Evolutionary conservation across 768 basidiomycete species (phyloP).

Genomic region (Lentinula detonsa): DNA sequence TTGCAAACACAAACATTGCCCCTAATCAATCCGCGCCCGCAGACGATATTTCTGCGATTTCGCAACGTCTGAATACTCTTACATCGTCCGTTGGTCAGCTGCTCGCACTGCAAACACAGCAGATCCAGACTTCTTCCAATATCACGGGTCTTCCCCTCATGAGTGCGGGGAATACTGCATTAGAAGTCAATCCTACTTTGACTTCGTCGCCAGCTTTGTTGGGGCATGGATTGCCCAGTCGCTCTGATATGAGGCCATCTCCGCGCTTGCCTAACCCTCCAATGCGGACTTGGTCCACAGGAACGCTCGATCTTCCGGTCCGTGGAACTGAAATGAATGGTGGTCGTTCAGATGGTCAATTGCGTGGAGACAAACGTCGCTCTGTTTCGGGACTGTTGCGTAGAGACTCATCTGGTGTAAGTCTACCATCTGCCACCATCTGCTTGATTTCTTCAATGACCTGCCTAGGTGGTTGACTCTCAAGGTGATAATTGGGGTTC

Average conservation of each 20-base stretch:
- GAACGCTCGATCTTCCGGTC: slow-evolving; percentile 68
- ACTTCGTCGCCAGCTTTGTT: slow-evolving; percentile 35
- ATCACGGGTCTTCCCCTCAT: slow-evolving; percentile 36
- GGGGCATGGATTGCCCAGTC: slow-evolving; percentile 57
- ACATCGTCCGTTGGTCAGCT: slow-evolving; percentile 84
- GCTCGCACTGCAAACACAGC: slow-evolving; percentile 74
- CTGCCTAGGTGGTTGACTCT: slow-evolving; percentile 44
- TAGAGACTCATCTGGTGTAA: slow-evolving; percentile 70
- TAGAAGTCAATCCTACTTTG: slow-evolving; percentile 38
- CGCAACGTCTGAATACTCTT: slow-evolving; percentile 71
- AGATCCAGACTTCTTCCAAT: slow-evolving; percentile 42
- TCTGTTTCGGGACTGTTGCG: slow-evolving; percentile 65
- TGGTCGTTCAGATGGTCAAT: slow-evolving; percentile 35
- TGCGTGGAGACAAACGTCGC: slow-evolving; percentile 62
- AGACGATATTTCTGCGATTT: slow-evolving; percentile 72
- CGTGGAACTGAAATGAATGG: slow-evolving; percentile 43
- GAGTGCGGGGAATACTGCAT: slow-evolving; percentile 31
- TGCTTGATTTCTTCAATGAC: slow-evolving; percentile 8
- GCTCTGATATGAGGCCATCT: slow-evolving; percentile 56
- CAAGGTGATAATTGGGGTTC: slow-evolving; percentile 52
- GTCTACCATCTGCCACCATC: slow-evolving; percentile 19
- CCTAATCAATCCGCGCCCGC: slow-evolving; percentile 62
- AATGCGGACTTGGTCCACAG: slow-evolving; percentile 81
- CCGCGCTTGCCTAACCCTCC: slow-evolving; percentile 65
- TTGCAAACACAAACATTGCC: slow-evolving; percentile 60